Conservation (phyloP, 805 yeast genomes). For the Yamadazyma scolyti region DNA sequence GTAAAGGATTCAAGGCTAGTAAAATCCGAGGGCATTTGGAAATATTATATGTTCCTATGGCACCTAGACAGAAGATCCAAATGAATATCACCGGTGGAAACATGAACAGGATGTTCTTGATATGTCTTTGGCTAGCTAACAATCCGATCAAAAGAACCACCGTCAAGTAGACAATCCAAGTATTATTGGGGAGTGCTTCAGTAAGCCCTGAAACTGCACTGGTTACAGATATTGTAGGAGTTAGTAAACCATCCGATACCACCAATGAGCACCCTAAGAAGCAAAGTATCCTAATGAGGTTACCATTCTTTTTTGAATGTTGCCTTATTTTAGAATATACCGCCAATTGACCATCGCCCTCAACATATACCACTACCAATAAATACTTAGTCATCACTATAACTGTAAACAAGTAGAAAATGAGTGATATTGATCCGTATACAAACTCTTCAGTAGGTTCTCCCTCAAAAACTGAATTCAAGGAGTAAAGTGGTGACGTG, state of each 20-base stretch:
- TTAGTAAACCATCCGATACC: slow-evolving; percentile 56
- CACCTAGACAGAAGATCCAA: slow-evolving; percentile 46
- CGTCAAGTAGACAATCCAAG: slow-evolving; percentile 1
- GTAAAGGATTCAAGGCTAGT: slow-evolving; percentile 47
- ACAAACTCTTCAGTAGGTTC: slow-evolving; percentile 37
- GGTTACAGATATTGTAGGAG: slow-evolving; percentile 62
- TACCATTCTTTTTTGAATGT: slow-evolving; percentile 28
- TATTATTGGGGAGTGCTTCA: slow-evolving; percentile 10
- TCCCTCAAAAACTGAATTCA: slow-evolving; percentile 23
- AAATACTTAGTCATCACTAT: slow-evolving; percentile 52
- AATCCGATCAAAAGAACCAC: background rate
- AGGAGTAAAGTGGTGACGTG: slow-evolving; percentile 55
- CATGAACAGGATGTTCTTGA: slow-evolving; percentile 28
- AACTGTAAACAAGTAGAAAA: slow-evolving; percentile 53
- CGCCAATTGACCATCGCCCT: slow-evolving; percentile 64
- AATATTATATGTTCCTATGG: slow-evolving; percentile 47
- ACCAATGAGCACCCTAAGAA: slow-evolving; percentile 57
- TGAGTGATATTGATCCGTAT: slow-evolving; percentile 49
- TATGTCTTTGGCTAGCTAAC: background rate
- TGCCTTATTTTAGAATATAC: slow-evolving; percentile 50
- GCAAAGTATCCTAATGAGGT: slow-evolving; percentile 18
- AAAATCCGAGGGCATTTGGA: slow-evolving; percentile 40
- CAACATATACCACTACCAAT: slow-evolving; percentile 44
- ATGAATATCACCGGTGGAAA: slow-evolving; percentile 55
- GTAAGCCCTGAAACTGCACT: slow-evolving; percentile 54